Conservation (phyloP, 2,329 filamentous ascomycete species). For the Diaporthe sp. region DNA sequence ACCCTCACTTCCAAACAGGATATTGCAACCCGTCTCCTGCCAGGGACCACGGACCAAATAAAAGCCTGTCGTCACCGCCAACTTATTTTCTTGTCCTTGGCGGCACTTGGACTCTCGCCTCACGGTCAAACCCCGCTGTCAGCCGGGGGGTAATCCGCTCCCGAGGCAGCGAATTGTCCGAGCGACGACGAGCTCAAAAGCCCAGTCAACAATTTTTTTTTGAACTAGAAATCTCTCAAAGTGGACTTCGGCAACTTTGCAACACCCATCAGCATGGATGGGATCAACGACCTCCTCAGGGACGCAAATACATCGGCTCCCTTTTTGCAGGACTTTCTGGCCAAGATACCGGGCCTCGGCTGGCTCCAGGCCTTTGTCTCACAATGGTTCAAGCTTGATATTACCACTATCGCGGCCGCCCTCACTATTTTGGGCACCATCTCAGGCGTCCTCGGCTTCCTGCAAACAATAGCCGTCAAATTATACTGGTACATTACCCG, state of each 20-base stretch:
- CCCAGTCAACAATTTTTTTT: neutral
- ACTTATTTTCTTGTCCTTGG: neutral
- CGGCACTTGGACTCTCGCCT: neutral
- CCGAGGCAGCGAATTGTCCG: neutral
- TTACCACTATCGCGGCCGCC: constrained; percentile 50
- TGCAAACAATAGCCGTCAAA: constrained; percentile 48
- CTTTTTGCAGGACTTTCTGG: constrained; percentile 44
- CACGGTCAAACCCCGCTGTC: neutral
- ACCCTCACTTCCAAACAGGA: no score
- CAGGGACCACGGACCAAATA: neutral
- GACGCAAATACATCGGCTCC: constrained; percentile 28
- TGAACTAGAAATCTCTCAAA: neutral
- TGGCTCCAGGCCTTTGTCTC: constrained; percentile 51
- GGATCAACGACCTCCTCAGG: constrained; percentile 28
- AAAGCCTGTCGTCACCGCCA: neutral
- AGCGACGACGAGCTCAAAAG: neutral
- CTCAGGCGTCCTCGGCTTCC: constrained; percentile 48
- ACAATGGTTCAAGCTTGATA: constrained; percentile 52
- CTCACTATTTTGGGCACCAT: constrained; percentile 53
- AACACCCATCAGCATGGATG: constrained; percentile 1
- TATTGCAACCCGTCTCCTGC: neutral
- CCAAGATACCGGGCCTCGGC: constrained; percentile 48
- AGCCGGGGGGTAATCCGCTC: neutral
- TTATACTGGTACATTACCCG: constrained; percentile 54
- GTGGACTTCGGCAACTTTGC: neutral